A percentile compares a stretch with the other conserved stretches of the same genome.
Conservation (phyloP, 305 asterid genomes). For the Nicotiana rustica region DNA sequence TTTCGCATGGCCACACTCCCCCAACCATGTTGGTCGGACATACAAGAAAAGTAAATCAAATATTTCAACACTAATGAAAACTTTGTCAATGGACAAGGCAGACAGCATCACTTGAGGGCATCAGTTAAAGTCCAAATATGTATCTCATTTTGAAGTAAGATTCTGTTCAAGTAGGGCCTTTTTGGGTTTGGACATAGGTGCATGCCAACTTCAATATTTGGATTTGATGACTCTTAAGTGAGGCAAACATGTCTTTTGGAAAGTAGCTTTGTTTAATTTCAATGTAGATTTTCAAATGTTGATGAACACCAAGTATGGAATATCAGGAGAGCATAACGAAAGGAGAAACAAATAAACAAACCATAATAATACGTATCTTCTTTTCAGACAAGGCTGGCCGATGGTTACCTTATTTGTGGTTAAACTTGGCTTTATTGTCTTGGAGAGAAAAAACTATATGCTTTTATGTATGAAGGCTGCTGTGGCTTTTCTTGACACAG, state of each 20-base stretch:
- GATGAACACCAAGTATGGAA: slow-evolving; percentile 1
- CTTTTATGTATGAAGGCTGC: slow-evolving; percentile 26
- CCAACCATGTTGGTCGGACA: slow-evolving; percentile 24
- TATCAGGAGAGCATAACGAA: not conserved
- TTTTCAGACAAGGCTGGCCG: slow-evolving; percentile 23
- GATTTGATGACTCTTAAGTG: slow-evolving; percentile 27
- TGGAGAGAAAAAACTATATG: not conserved
- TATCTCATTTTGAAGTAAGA: slow-evolving; percentile 30
- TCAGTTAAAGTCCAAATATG: not conserved
- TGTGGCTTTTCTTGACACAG: slow-evolving; percentile 36
- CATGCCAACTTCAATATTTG: slow-evolving; percentile 6
- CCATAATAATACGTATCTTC: not conserved
- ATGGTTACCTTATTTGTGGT: not conserved
- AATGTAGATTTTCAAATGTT: not conserved
- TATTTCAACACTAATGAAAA: not conserved
- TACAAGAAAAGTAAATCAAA: not conserved
- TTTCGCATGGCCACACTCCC: not conserved
- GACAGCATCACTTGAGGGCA: slow-evolving; percentile 31
- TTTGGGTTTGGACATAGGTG: slow-evolving; percentile 16
- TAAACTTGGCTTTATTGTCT: not conserved
- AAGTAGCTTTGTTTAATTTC: slow-evolving; percentile 20
- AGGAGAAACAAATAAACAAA: slow-evolving; percentile 20
- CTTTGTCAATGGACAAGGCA: not conserved
- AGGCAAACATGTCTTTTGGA: slow-evolving; percentile 32
- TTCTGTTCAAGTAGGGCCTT: slow-evolving; percentile 32